phyloP scores from a whole-genome alignment of 139 green algal species.

The Diplosphaera chodatii region DNA sequence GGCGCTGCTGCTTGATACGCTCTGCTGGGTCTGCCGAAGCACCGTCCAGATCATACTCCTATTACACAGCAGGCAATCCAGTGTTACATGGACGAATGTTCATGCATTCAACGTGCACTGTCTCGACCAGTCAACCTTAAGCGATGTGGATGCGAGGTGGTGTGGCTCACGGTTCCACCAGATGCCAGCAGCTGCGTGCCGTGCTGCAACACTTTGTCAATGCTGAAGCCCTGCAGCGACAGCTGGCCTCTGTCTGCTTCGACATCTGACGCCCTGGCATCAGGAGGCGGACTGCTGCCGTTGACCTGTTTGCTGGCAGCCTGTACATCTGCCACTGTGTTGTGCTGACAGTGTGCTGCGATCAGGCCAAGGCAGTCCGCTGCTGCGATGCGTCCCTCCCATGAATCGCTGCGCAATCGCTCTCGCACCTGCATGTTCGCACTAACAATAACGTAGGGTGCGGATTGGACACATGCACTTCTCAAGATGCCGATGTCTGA shows the following conservation, averaged over 20 bases:
- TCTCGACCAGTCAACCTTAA: too few relatives aligned
- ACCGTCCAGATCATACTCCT: slow-evolving; percentile 58
- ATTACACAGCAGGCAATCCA: too few relatives aligned
- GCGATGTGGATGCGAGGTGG: too few relatives aligned
- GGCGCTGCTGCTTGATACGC: slow-evolving; percentile 56
- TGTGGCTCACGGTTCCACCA: slow-evolving; percentile 57
- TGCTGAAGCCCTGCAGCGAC: slow-evolving; percentile 47
- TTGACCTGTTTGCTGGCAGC: too few relatives aligned
- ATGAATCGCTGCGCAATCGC: slow-evolving; percentile 60
- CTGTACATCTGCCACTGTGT: slow-evolving; percentile 39
- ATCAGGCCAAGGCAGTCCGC: slow-evolving; percentile 67
- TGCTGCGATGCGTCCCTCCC: slow-evolving; percentile 76
- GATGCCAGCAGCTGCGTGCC: slow-evolving; percentile 72
- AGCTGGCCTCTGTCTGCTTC: slow-evolving; percentile 9
- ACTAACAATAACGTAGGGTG: too few relatives aligned
- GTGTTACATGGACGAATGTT: too few relatives aligned
- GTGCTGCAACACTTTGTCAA: slow-evolving; percentile 57
- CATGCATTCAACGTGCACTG: too few relatives aligned
- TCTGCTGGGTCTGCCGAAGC: slow-evolving; percentile 25
- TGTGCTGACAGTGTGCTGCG: slow-evolving; percentile 65
- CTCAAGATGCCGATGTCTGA: too few relatives aligned
- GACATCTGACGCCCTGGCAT: slow-evolving; percentile 2
- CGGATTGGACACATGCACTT: too few relatives aligned
- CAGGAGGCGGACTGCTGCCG: too few relatives aligned
- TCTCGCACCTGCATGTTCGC: slow-evolving; percentile 62